Evolutionary conservation across 371 early-diverging fungal genomes (phyloP).

Genomic region (Chytridiales sp.): DNA sequence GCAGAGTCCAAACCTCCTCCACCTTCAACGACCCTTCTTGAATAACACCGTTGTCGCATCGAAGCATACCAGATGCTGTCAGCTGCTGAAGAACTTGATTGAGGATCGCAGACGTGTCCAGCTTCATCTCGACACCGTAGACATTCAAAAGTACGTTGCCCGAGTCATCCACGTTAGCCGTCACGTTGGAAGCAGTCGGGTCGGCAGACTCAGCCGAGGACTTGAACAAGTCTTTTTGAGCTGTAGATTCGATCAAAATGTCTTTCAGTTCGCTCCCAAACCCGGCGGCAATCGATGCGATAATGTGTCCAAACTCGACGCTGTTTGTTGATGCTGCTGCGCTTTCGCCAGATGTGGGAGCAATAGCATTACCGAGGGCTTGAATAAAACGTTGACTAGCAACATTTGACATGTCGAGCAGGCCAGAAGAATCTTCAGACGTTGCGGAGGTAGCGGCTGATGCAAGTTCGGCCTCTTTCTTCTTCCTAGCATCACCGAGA

Average conservation of each 20-base stretch:
- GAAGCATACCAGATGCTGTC: slow-evolving; percentile 29
- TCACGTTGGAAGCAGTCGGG: neutral
- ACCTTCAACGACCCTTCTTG: slow-evolving; percentile 9
- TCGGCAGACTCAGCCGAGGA: slow-evolving; percentile 3
- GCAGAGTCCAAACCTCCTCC: too few species aligned
- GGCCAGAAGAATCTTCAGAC: neutral
- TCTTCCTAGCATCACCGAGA: too few species aligned
- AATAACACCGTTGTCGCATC: slow-evolving; percentile 24
- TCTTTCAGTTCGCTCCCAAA: too few species aligned
- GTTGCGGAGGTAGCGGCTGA: too few species aligned
- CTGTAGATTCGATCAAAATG: neutral
- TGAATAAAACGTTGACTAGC: too few species aligned
- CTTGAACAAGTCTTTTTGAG: slow-evolving; percentile 9
- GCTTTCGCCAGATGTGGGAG: too few species aligned
- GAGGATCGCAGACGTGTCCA: slow-evolving; percentile 29
- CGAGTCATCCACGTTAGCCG: neutral
- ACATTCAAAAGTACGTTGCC: slow-evolving; percentile 19
- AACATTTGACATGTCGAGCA: too few species aligned
- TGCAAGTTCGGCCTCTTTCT: too few species aligned
- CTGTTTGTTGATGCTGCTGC: too few species aligned
- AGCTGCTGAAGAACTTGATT: slow-evolving; percentile 34
- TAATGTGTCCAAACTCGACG: too few species aligned
- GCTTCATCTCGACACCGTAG: slow-evolving; percentile 18
- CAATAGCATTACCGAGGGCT: too few species aligned
- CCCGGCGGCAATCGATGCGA: too few species aligned